Conservation (phyloP, 2,329 filamentous ascomycete species). For the Rasamsonia emersonii region DNA sequence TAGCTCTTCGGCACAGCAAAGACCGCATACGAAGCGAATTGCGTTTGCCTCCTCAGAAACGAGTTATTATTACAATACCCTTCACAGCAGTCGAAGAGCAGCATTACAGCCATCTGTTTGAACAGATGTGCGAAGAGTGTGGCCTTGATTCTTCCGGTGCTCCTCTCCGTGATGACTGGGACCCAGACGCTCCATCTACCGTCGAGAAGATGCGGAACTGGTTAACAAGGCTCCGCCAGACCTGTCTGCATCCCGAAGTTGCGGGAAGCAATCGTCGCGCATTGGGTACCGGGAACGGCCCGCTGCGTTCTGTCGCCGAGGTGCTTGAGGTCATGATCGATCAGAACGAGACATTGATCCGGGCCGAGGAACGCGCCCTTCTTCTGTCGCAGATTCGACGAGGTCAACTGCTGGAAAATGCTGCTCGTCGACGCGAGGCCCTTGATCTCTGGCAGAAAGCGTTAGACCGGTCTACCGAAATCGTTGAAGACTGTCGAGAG, state of each 20-base stretch:
- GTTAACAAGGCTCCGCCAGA: conserved; percentile 69
- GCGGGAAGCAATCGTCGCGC: conserved; percentile 57
- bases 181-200: conserved; percentile 47
- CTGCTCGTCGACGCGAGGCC: conserved; percentile 58
- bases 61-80: conserved; percentile 79
- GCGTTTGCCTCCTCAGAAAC: conserved; percentile 68
- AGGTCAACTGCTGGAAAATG: conserved; percentile 74
- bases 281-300: conserved; percentile 54
- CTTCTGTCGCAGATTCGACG: conserved; percentile 56
- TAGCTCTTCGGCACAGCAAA: conserved; percentile 82
- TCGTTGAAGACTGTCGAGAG: conserved; percentile 54
- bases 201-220: conserved; percentile 70
- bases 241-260: conserved; percentile 77
- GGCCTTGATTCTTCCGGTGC: conserved; percentile 57
- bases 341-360: conserved; percentile 60
- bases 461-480: conserved; percentile 37
- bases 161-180: conserved; percentile 55
- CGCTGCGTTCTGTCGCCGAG: conserved; percentile 73
- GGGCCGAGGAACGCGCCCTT: conserved; percentile 59
- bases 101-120: conserved; percentile 69
- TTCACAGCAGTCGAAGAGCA: conserved; percentile 89
- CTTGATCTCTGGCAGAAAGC: conserved; percentile 60
- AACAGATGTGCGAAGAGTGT: conserved; percentile 63
- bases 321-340: conserved; percentile 90
- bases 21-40: conserved; percentile 70